A percentile compares a stretch with the other conserved stretches of the same genome.
Conservation (phyloP, 176 grass and related monocot genomes). For the Raddia guianensis region DNA sequence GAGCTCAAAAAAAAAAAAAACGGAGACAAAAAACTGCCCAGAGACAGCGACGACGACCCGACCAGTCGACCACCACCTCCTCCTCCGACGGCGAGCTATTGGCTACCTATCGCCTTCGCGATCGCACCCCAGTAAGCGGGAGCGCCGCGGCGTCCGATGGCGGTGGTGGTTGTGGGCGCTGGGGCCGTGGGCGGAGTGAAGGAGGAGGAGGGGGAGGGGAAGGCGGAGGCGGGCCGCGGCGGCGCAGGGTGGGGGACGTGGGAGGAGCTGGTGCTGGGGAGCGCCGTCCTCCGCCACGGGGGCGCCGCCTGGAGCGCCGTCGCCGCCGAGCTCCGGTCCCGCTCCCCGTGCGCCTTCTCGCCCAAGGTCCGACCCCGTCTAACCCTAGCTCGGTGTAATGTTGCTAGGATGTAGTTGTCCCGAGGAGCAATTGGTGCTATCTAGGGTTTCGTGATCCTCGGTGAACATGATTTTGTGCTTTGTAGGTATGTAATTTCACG, state of each 20-base stretch:
- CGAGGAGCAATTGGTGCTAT: constrained; percentile 16
- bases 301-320: constrained; percentile 65
- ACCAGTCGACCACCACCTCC: constrained; percentile 26
- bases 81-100: constrained; percentile 16
- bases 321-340: constrained; percentile 69
- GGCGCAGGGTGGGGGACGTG: constrained; percentile 68
- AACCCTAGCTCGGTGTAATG: constrained; percentile 50
- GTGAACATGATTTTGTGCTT: not conserved
- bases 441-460: constrained; percentile 43
- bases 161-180: constrained; percentile 34
- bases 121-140: constrained; percentile 29
- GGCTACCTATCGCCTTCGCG: constrained; percentile 33
- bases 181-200: constrained; percentile 6
- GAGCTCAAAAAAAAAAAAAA: not conserved
- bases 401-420: constrained; percentile 14
- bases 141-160: constrained; percentile 1
- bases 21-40: constrained; percentile 13
- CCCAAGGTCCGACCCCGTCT: constrained; percentile 39
- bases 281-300: constrained; percentile 85
- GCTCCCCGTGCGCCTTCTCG: constrained; percentile 65
- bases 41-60: constrained; percentile 37
- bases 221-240: constrained; percentile 6
- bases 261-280: constrained; percentile 87
- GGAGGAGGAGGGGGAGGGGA: constrained; percentile 53
- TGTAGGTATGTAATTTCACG: not conserved